Evolutionary conservation across 768 basidiomycete genomes (phyloP), one percentile per base, ranked within the genome.

Genomic region (Pulveroboletus sp.): DNA sequence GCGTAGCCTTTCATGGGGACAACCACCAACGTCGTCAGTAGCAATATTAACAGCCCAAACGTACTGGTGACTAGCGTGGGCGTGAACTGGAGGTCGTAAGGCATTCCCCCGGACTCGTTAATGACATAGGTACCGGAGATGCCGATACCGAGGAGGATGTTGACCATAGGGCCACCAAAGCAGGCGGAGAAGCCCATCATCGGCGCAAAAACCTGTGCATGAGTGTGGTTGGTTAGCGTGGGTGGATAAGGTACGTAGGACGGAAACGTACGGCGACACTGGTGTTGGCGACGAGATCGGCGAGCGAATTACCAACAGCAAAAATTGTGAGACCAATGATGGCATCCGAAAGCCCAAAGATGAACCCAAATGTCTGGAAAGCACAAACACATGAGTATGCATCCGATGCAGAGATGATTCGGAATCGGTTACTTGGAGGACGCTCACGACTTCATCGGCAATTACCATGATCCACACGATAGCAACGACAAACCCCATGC

Each of bases 391-490:
- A 38, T 53, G 15, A 62, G 56, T n/a, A 24, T 2, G 2, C 8
- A 18, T 24, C 30, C 30, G 17, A 54, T 7, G 36, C 0, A 18
- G 21, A 10, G 6, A 8, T 5, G 15, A 11, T 18, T 27, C 15
- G 3, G 21, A 35, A 35, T 39, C 1, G 5, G 57, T 78, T 50
- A 94, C 94, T 73, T 87, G 84, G 9, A 98, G 77, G 10, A 97
- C 85, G 42, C 86, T 79, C 28, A 98, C 93, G 2, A 95, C 93
- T 65, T 97, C 94, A 64, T 96, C 93, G 1, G 94, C 93, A 42
- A 98, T 93, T 6, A 89, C 93, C 83, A 97, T 94, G 59, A 99
- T 97, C 95, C 96, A 99, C 8, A 97, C 84, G 53, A 97, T 81
- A 3, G 93, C 78, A 26, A 95, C 86, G 18, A 85, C 65, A 71